Conservation (phyloP, 768 basidiomycete genomes). For the Pulveroboletus sp. region DNA sequence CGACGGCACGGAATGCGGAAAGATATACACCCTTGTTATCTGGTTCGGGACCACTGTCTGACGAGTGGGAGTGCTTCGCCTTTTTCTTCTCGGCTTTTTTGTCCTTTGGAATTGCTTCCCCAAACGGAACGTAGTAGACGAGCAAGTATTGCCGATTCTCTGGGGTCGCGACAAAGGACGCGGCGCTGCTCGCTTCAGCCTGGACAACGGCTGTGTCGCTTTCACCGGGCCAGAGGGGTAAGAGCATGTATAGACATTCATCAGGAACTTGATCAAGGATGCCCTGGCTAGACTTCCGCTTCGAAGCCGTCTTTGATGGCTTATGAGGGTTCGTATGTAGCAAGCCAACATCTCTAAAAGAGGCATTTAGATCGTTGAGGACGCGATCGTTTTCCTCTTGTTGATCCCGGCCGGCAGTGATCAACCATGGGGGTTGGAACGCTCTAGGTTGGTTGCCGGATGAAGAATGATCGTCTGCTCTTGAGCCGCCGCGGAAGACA, state of each 20-base stretch:
- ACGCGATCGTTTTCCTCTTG: constrained; percentile 66
- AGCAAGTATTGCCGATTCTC: constrained; percentile 66
- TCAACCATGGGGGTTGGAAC: constrained; percentile 57
- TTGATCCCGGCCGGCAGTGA: constrained; percentile 55
- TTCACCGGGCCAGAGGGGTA: constrained; percentile 80
- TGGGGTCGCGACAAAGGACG: constrained; percentile 38
- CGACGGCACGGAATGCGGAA: constrained; percentile 65
- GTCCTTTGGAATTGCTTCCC: constrained; percentile 5
- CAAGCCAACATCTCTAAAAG: constrained; percentile 77
- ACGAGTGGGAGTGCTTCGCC: constrained; percentile 24
- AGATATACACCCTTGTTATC: constrained; percentile 51
- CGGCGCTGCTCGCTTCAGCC: constrained; percentile 18
- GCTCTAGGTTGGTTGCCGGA: constrained; percentile 28
- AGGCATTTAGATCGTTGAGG: constrained; percentile 64
- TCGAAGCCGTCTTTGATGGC: constrained; percentile 17
- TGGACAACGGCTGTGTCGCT: constrained; percentile 45
- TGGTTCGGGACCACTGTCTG: constrained; percentile 22
- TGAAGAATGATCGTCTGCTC: constrained; percentile 21
- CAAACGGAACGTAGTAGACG: constrained; percentile 70
- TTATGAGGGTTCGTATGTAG: constrained; percentile 51
- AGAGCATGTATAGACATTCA: constrained; percentile 75
- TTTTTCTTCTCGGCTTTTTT: constrained; percentile 32
- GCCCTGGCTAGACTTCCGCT: constrained; percentile 26
- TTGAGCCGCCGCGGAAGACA: constrained; percentile 18
- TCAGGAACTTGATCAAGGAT: constrained; percentile 59